Conservation (phyloP, 1,284 basidiomycete species). For the Ceratobasidium sp. region DNA sequence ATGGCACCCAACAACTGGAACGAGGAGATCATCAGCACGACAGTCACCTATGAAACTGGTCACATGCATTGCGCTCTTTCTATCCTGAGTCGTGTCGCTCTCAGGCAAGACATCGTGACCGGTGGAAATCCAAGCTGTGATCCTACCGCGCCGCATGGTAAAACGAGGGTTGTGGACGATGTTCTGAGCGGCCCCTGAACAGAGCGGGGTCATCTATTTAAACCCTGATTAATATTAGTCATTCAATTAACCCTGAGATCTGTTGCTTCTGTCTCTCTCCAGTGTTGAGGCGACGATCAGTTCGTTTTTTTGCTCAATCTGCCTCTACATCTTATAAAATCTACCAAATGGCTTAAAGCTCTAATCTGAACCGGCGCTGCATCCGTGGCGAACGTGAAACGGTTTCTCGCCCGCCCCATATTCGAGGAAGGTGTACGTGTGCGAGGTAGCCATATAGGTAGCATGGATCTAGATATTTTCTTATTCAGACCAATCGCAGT, state of each 20-base stretch:
- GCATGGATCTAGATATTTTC: too few relatives aligned
- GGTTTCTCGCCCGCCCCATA: too few relatives aligned
- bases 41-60: neutral
- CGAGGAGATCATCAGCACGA: neutral
- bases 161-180: neutral
- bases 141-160: constrained; percentile 29
- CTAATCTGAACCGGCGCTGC: too few relatives aligned
- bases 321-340: too few relatives aligned
- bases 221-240: neutral
- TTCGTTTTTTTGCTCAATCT: too few relatives aligned
- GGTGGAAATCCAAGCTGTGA: constrained; percentile 30
- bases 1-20: constrained; percentile 27
- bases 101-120: constrained; percentile 29
- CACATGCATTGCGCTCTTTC: constrained; percentile 8
- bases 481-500: too few relatives aligned
- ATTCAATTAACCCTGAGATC: neutral
- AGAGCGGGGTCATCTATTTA: neutral
- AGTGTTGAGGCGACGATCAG: too few relatives aligned
- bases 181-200: constrained; percentile 11
- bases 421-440: too few relatives aligned
- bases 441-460: too few relatives aligned
- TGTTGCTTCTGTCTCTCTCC: neutral
- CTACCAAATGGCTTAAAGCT: too few relatives aligned
- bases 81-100: constrained; percentile 8
- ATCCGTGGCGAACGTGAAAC: too few relatives aligned